These are phyloP conservation scores for Chaetoceros muelleri DNA, from an alignment of 108 stramenopile species.

Conservation along the genomic window DNA sequence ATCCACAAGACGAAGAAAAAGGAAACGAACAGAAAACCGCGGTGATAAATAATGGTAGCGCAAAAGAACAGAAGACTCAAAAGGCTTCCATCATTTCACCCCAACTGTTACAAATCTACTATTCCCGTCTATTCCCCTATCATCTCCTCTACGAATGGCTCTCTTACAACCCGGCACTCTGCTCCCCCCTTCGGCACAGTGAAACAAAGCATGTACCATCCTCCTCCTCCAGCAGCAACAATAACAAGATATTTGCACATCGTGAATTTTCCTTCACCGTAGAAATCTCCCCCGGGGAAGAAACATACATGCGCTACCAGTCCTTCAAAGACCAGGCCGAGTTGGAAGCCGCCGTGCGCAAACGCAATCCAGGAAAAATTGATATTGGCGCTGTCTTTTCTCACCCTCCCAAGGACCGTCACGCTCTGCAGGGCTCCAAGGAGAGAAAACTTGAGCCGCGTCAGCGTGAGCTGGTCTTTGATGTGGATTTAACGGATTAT, in stretches of 20 bases:
- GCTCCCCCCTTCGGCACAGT: background rate
- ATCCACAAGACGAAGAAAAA: slow-evolving; percentile 16
- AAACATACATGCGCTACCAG: slow-evolving; percentile 96
- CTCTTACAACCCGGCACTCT: slow-evolving; percentile 34
- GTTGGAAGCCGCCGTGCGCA: slow-evolving; percentile 49
- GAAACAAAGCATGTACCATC: slow-evolving; percentile 11
- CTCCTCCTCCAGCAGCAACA: slow-evolving; percentile 10
- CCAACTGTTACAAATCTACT: slow-evolving; percentile 5
- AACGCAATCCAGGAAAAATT: slow-evolving; percentile 95
- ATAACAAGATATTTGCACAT: slow-evolving; percentile 39
- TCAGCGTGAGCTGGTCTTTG: slow-evolving; percentile 97
- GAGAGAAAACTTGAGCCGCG: slow-evolving; percentile 61
- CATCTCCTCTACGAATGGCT: slow-evolving; percentile 65
- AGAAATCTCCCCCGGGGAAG: slow-evolving; percentile 73
- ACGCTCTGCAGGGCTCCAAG: slow-evolving; percentile 24
- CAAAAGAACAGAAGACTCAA: too few relatives aligned
- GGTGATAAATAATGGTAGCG: too few relatives aligned
- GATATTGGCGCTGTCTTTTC: slow-evolving; percentile 99
- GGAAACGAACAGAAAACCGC: slow-evolving; percentile 23
- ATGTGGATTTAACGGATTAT: slow-evolving; percentile 99
- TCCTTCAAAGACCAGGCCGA: slow-evolving; percentile 73
- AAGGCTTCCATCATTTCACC: too few relatives aligned
- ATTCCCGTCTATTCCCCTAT: slow-evolving; percentile 69
- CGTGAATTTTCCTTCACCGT: slow-evolving; percentile 98
- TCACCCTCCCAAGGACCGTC: slow-evolving; percentile 79